A percentile compares a stretch with the other conserved stretches of the same genome.
These are phyloP conservation scores for Panicum miliaceum DNA, from an alignment of 176 grass and related monocot genomes.

Conservation along the genomic window DNA sequence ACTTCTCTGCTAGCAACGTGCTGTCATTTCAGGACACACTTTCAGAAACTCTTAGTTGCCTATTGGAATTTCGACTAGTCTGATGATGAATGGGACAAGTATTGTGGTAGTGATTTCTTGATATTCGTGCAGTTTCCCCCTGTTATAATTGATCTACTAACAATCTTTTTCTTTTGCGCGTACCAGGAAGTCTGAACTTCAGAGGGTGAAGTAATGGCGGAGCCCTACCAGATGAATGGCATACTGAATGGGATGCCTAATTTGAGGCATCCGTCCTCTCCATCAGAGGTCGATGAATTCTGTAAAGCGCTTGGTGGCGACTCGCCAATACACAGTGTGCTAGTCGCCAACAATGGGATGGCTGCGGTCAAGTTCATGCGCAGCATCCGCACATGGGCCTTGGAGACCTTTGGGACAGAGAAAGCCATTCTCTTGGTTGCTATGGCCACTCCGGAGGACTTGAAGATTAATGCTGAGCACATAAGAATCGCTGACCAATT, in stretches of 20 bases:
- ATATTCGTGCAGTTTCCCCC: not conserved
- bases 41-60: not conserved
- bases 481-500: constrained; percentile 98
- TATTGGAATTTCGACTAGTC: not conserved
- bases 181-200: constrained; percentile 52
- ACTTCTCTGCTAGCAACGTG: not conserved
- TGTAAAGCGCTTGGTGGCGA: constrained; percentile 76
- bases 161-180: not conserved
- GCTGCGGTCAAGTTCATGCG: constrained; percentile 97
- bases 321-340: constrained; percentile 82
- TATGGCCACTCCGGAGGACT: constrained; percentile 96
- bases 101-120: not conserved
- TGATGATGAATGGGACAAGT: constrained; percentile 3
- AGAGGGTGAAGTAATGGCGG: constrained; percentile 51
- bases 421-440: constrained; percentile 95
- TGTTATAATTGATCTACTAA: constrained; percentile 8
- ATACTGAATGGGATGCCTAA: constrained; percentile 48
- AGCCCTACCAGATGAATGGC: constrained; percentile 49
- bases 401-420: constrained; percentile 87
- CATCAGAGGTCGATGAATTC: constrained; percentile 73
- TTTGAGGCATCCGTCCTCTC: constrained; percentile 52
- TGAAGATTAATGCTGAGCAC: constrained; percentile 98
- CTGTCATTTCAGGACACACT: not conserved
- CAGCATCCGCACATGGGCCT: constrained; percentile 84
- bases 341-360: constrained; percentile 99